Evolutionary conservation across 768 basidiomycete species (phyloP).

Genomic region (Lactifluus subvellereus): DNA sequence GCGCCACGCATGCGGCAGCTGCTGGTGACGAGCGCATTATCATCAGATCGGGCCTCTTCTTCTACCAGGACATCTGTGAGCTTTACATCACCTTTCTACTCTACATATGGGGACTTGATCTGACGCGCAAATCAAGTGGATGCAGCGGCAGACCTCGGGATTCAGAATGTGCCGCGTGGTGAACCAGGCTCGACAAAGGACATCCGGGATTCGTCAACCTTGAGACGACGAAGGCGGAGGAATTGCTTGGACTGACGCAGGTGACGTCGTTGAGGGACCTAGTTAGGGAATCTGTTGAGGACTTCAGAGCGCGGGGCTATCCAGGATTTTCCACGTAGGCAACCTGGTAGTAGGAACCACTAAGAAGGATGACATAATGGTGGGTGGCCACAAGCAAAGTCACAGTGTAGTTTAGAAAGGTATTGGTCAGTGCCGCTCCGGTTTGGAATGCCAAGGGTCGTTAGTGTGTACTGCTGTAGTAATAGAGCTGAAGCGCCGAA

Average conservation of each 20-base stretch:
- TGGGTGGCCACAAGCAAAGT: too few relatives aligned
- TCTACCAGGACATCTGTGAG: constrained; percentile 15
- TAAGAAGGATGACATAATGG: neutral
- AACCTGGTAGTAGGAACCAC: neutral
- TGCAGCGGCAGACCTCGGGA: constrained; percentile 9
- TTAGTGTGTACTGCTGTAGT: too few relatives aligned
- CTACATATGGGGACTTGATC: neutral
- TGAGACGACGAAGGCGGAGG: constrained; percentile 1
- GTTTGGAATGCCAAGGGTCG: neutral
- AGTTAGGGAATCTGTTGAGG: constrained; percentile 5
- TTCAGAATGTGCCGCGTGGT: constrained; percentile 7
- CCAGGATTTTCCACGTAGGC: constrained; percentile 4
- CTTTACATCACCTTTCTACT: neutral
- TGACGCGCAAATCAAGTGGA: neutral
- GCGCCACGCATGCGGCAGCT: neutral
- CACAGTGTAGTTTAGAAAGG: neutral
- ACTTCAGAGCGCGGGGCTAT: constrained; percentile 15
- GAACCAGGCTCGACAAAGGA: constrained; percentile 10
- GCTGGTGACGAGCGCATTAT: constrained; percentile 17
- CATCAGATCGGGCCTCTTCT: constrained; percentile 4
- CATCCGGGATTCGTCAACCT: neutral
- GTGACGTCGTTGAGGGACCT: neutral
- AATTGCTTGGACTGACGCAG: constrained; percentile 7
- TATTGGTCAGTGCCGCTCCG: neutral
- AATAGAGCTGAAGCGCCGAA: too few relatives aligned